Conservation (phyloP, 345 rosid species). For the Murraya koenigii region DNA sequence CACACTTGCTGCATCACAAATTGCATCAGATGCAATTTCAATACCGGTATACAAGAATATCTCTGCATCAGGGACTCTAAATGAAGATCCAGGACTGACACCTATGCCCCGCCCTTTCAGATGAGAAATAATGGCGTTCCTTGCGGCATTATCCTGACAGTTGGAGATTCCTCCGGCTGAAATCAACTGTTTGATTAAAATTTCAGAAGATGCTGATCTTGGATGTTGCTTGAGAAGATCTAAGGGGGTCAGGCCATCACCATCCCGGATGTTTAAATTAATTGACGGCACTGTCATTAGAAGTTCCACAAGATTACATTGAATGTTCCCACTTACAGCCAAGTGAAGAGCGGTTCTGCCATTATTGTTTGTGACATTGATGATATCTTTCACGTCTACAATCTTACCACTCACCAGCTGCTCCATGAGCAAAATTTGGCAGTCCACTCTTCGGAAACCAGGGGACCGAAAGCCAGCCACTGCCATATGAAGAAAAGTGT, state of each 20-base stretch:
- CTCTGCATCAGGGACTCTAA: conserved; percentile 82
- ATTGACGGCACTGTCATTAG: conserved; percentile 57
- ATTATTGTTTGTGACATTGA: conserved; percentile 60
- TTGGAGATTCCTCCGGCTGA: conserved; percentile 78
- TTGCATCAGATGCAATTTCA: conserved; percentile 29
- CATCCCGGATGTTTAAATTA: conserved; percentile 62
- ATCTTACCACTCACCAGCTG: conserved; percentile 40
- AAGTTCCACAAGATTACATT: conserved; percentile 60
- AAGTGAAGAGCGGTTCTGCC: conserved; percentile 82
- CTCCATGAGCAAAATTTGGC: conserved; percentile 70
- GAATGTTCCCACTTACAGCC: conserved; percentile 70
- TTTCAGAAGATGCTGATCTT: conserved; percentile 60
- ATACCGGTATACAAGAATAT: conserved; percentile 65
- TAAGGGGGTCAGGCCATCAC: conserved; percentile 69
- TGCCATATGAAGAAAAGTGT: conserved; percentile 85
- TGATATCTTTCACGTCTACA: conserved; percentile 39
- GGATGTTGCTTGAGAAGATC: conserved; percentile 79
- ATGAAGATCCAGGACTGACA: conserved; percentile 81
- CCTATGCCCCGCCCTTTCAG: conserved; percentile 56
- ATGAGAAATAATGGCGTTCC: conserved; percentile 43
- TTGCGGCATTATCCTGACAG: conserved; percentile 30
- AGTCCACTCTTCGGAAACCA: conserved; percentile 73
- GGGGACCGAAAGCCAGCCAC: conserved; percentile 71
- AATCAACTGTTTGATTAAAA: conserved; percentile 70
- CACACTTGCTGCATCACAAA: conserved; percentile 31